Conservation (phyloP, 148 eudicot genomes). For the Vaccinium myrtillus region DNA sequence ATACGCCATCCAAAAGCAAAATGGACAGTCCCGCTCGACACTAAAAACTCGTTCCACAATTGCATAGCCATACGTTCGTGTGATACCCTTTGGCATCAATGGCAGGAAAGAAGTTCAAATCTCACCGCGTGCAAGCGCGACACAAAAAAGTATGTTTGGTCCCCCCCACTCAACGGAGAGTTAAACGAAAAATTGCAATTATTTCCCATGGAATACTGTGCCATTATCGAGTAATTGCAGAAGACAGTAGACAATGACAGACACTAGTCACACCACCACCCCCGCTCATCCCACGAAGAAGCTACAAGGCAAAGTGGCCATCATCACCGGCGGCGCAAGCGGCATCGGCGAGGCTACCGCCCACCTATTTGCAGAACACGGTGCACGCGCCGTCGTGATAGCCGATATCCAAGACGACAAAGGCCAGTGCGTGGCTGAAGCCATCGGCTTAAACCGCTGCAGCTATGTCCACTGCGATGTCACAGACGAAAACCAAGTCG, state of each 20-base stretch:
- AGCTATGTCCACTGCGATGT: constrained; percentile 21
- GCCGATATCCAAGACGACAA: constrained; percentile 12
- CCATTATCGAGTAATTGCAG: neutral
- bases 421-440: neutral
- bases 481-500: constrained; percentile 8
- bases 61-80: no score
- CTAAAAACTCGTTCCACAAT: no score
- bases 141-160: no score
- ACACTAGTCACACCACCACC: neutral
- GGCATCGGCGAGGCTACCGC: constrained; percentile 24
- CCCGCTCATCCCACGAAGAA: neutral
- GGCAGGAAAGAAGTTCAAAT: no score
- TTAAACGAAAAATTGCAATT: no score
- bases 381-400: constrained; percentile 11
- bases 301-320: constrained; percentile 20
- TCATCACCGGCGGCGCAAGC: constrained; percentile 25
- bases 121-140: no score
- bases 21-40: no score
- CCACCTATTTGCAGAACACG: constrained; percentile 8
- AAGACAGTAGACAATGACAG: neutral
- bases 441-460: neutral
- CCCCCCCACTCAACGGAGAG: no score
- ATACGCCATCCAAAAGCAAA: no score
- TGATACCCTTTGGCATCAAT: no score
- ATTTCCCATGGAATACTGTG: neutral